phyloP scores from a whole-genome alignment of 208 protist species.

The Leishmania martiniquensis region DNA sequence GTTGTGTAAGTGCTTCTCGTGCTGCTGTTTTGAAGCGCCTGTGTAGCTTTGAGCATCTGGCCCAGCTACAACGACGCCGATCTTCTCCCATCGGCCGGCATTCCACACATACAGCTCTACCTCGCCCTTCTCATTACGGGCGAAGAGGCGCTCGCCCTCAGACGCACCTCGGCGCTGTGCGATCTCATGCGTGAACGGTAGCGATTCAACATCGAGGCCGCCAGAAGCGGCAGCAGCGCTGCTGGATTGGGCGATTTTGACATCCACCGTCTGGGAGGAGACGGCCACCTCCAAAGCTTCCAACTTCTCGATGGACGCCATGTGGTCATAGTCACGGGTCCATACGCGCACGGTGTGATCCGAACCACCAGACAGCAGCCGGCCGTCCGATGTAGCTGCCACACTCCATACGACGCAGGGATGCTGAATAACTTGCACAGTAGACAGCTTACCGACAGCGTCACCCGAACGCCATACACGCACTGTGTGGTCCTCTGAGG shows the following conservation, averaged over 20 bases:
- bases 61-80: conserved; percentile 92
- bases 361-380: conserved; percentile 71
- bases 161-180: conserved; percentile 26
- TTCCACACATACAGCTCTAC: conserved; percentile 87
- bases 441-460: conserved; percentile 2
- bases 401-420: conserved; percentile 93
- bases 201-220: conserved; percentile 35
- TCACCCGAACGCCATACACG: conserved; percentile 61
- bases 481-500: conserved; percentile 88
- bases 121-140: conserved; percentile 57
- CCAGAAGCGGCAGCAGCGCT: conserved; percentile 16
- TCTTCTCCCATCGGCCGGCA: conserved; percentile 80
- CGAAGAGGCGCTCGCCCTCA: conserved; percentile 73
- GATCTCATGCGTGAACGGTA: conserved; percentile 59
- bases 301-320: conserved; percentile 70
- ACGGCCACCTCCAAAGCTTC: conserved; percentile 53
- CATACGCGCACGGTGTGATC: conserved; percentile 93
- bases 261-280: conserved; percentile 63
- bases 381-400: conserved; percentile 38
- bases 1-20: conserved; percentile 76
- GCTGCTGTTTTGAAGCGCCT: conserved; percentile 21
- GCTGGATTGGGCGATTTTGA: conserved; percentile 34
- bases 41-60: conserved; percentile 43
- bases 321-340: conserved; percentile 56
- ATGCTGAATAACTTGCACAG: conserved; percentile 82